Evolutionary conservation across 2,329 filamentous ascomycete species (phyloP).

Genomic region (Cladosporium austrohemisphaericum): DNA sequence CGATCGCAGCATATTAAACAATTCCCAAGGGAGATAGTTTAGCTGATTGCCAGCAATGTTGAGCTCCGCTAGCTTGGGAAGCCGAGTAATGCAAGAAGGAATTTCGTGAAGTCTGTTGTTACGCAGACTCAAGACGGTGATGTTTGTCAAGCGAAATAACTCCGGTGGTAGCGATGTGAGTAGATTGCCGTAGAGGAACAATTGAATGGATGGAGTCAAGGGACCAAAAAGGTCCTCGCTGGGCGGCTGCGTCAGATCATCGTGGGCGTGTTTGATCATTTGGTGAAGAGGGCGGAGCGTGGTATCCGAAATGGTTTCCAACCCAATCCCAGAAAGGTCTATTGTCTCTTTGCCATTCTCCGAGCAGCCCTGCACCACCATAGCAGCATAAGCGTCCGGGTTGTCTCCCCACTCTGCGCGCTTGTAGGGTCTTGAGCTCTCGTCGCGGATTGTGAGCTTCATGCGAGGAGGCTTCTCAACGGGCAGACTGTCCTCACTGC

Average conservation of each 20-base stretch:
- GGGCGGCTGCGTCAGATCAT: constrained; percentile 29
- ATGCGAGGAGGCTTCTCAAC: constrained; percentile 13
- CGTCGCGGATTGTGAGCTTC: constrained; percentile 3
- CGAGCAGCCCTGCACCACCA: constrained; percentile 28
- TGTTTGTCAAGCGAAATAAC: constrained; percentile 58
- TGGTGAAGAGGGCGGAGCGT: constrained; percentile 54
- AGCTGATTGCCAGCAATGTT: constrained; percentile 65
- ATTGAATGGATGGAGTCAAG: constrained; percentile 55
- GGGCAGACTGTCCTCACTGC: constrained; percentile 34
- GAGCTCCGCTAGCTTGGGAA: constrained; percentile 58
- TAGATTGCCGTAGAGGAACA: constrained; percentile 60
- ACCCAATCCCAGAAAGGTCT: constrained; percentile 55
- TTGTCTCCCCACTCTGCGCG: constrained; percentile 2
- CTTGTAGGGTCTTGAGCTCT: constrained; percentile 30
- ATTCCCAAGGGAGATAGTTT: constrained; percentile 58
- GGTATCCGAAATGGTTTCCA: constrained; percentile 54
- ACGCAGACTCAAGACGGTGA: constrained; percentile 64
- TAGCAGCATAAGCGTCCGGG: constrained; percentile 22
- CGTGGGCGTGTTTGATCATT: constrained; percentile 32
- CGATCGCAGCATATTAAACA: constrained; percentile 53
- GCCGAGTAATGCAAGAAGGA: constrained; percentile 55
- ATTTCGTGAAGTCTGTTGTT: constrained; percentile 60
- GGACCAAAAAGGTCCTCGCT: constrained; percentile 58
- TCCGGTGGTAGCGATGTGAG: constrained; percentile 56
- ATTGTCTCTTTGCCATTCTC: constrained; percentile 58